These are phyloP conservation scores for Colletotrichum liaoningense DNA, from an alignment of 2,329 filamentous ascomycete species.

Conservation along the genomic window DNA sequence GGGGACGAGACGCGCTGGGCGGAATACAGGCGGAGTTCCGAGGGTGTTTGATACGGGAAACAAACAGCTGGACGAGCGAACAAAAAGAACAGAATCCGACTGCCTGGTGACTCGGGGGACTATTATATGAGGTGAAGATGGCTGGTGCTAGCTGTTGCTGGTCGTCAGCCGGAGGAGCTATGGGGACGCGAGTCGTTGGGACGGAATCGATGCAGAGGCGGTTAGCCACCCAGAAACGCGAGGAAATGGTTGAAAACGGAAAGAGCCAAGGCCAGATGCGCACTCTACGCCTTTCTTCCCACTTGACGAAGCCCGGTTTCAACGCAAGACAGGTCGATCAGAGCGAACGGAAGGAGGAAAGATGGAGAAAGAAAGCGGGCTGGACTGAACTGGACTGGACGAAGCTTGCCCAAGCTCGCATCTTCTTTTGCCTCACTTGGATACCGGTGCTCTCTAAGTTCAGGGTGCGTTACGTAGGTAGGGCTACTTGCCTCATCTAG, in stretches of 20 bases:
- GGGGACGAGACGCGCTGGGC: neutral
- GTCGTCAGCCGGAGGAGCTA: conserved; percentile 1
- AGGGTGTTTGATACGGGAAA: neutral
- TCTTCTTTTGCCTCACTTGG: conserved; percentile 4
- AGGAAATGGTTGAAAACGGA: conserved; percentile 34
- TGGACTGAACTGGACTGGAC: conserved; percentile 16
- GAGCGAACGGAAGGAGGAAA: conserved; percentile 31
- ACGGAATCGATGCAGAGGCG: conserved; percentile 23
- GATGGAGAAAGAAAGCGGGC: conserved; percentile 23
- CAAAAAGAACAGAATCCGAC: neutral
- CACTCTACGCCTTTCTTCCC: conserved; percentile 19
- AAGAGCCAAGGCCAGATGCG: conserved; percentile 28
- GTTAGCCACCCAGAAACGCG: conserved; percentile 20
- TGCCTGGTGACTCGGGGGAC: conserved; percentile 5
- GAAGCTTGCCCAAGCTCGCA: neutral
- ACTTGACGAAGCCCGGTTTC: conserved; percentile 30
- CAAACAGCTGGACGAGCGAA: conserved; percentile 11
- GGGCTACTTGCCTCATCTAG: neutral
- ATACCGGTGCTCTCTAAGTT: neutral
- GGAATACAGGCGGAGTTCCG: neutral
- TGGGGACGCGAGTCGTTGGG: conserved; percentile 22
- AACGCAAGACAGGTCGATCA: conserved; percentile 31
- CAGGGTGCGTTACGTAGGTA: neutral
- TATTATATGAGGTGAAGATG: conserved; percentile 25
- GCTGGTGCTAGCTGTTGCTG: conserved; percentile 9